A percentile compares a stretch with the other conserved stretches of the same genome.
These are phyloP conservation scores for Bipolaris gigantea DNA, from an alignment of 2,329 filamentous ascomycete genomes.

Conservation along the genomic window DNA sequence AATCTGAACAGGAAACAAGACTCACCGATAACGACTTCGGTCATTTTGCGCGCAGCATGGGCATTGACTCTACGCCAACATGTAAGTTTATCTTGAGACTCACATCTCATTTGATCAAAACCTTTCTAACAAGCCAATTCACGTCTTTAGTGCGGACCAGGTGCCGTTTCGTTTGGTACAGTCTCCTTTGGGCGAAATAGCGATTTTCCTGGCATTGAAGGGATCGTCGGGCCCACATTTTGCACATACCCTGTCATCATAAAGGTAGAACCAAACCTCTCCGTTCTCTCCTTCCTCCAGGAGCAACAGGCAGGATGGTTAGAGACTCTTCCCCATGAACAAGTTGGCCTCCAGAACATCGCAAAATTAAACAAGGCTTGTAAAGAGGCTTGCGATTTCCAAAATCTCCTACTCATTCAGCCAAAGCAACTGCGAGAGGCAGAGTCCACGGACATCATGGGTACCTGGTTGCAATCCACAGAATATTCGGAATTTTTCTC, in stretches of 20 bases:
- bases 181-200: conserved; percentile 27
- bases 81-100: neutral
- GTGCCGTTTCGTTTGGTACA: conserved; percentile 29
- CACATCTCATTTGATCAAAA: neutral
- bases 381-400: conserved; percentile 56
- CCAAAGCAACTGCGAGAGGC: conserved; percentile 7
- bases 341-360: conserved; percentile 34
- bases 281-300: conserved; percentile 14
- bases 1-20: neutral
- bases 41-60: neutral
- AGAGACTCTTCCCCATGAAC: conserved; percentile 27
- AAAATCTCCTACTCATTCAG: conserved; percentile 57
- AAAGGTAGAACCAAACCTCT: conserved; percentile 15
- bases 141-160: neutral
- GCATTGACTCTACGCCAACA: neutral
- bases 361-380: conserved; percentile 51
- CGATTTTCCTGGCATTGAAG: conserved; percentile 17
- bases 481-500: conserved; percentile 12
- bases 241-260: conserved; percentile 33
- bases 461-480: conserved; percentile 3
- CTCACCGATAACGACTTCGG: neutral
- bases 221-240: conserved; percentile 31
- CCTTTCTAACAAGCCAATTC: neutral
- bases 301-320: neutral
- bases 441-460: neutral